These are phyloP conservation scores for Allium cepa DNA, from an alignment of 106 monocot species.

Conservation along the genomic window DNA sequence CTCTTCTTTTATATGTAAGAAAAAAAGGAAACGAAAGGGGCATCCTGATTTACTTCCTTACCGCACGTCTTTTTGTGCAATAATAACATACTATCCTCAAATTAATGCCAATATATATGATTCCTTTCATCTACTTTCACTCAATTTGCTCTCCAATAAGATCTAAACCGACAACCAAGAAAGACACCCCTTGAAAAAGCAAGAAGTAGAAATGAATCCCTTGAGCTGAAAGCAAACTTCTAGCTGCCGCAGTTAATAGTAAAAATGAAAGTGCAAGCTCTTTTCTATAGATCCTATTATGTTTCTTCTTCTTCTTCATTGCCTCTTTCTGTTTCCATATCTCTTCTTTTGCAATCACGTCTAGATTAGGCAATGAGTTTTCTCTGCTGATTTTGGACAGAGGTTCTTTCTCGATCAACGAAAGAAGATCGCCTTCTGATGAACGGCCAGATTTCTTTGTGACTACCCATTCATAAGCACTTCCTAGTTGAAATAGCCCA, in stretches of 20 bases:
- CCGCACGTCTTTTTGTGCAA: too few species aligned
- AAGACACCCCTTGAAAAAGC: conserved; percentile 79
- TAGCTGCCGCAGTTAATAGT: conserved; percentile 54
- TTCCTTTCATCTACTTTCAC: not conserved
- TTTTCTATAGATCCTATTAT: conserved; percentile 71
- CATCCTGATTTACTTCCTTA: too few species aligned
- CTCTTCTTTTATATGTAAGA: too few species aligned
- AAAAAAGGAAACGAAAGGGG: too few species aligned
- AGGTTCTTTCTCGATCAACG: conserved; percentile 31
- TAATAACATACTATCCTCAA: too few species aligned
- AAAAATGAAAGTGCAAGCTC: conserved; percentile 67
- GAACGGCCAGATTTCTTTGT: conserved; percentile 81
- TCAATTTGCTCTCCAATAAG: conserved; percentile 72
- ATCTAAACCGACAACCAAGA: conserved; percentile 70
- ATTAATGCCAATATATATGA: too few species aligned
- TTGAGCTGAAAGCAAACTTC: conserved; percentile 77
- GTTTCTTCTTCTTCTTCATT: conserved; percentile 37
- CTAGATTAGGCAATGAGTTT: conserved; percentile 42
- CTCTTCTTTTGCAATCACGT: conserved; percentile 21
- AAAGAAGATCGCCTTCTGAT: conserved; percentile 57
- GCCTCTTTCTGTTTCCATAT: conserved; percentile 1
- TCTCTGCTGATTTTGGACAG: conserved; percentile 6
- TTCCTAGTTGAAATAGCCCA: conserved; percentile 63
- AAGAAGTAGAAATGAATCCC: conserved; percentile 92
- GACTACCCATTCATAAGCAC: conserved; percentile 88